phyloP scores from a whole-genome alignment of 768 basidiomycete genomes.

The Serpula lacrymans region DNA sequence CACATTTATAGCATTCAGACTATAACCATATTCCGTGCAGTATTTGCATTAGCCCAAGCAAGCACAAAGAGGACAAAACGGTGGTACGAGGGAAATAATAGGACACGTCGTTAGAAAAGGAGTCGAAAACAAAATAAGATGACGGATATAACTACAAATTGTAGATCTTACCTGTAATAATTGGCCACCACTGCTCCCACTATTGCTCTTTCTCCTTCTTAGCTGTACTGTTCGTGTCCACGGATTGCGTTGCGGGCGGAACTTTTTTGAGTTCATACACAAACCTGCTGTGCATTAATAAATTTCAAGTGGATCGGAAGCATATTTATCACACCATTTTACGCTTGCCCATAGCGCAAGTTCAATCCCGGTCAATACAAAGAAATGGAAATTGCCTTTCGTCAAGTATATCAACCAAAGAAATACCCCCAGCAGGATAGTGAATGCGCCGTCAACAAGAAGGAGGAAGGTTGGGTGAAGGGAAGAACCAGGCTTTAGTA shows the following conservation, averaged over 20 bases:
- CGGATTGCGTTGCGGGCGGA: too few relatives aligned
- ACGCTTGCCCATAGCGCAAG: conserved; percentile 72
- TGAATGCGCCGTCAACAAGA: conserved; percentile 60
- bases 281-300: conserved; percentile 44
- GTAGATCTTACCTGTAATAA: too few relatives aligned
- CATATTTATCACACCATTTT: conserved; percentile 57
- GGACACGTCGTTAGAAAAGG: conserved; percentile 40
- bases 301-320: conserved; percentile 1
- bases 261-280: conserved; percentile 55
- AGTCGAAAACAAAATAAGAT: neutral
- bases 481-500: conserved; percentile 75
- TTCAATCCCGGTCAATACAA: conserved; percentile 63
- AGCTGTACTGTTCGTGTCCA: conserved; percentile 12
- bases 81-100: conserved; percentile 81
- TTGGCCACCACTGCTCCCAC: conserved; percentile 7
- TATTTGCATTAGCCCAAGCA: conserved; percentile 84
- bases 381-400: conserved; percentile 62
- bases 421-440: conserved; percentile 55
- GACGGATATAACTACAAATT: neutral
- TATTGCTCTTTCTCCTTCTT: conserved; percentile 23
- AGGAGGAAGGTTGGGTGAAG: conserved; percentile 67
- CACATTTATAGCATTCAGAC: neutral
- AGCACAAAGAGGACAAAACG: conserved; percentile 70
- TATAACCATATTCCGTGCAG: conserved; percentile 36
- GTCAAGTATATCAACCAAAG: conserved; percentile 57